Evolutionary conservation across 139 green algal species (phyloP), one percentile per base, ranked within the genome.

Genomic region (Micromonas commoda): DNA sequence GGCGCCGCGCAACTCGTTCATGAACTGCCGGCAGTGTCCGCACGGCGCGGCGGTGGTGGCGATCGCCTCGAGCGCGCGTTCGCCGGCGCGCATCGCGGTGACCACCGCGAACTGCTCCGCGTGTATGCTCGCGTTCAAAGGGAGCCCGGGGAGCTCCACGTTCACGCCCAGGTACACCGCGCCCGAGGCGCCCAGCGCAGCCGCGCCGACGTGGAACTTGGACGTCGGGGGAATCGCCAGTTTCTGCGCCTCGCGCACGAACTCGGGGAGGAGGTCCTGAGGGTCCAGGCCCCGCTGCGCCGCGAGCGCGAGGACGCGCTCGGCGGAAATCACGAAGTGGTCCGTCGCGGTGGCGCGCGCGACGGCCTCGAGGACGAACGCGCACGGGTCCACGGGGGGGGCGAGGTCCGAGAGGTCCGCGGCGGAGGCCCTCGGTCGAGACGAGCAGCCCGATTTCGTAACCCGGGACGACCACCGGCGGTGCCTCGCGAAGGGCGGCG

Each of bases 61-160:
- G 3, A 89, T 35, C 31, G 31, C 26, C 2, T 61, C 37, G 34
- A 89, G 73, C 29, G 9, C 29, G 6, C 16, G 23, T 68, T 89
- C 85, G 9, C 66, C 75, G 19, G 80, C 60, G 16, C 64, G 51
- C 21, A 77, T 26, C 3, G 82, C 82, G 64, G 78, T 86, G 23
- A 70, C 61, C 2, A 87, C 33, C 39, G 81, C 51, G 76, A 87
- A 89, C 77, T 89, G 85, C 77, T 89, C 85, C 24, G 85, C 85
- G 76, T 89, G 85, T 16, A 89, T 53, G 29, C 74, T 78, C n/a
- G 73, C n/a, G 9, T 82, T 71, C 64, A 89, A 54, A 20, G 85
- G 78, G 26, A 86, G 21, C 29, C 75, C 71, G 0, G 35, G 53
- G 71, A 89, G 82, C 82, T 89, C 85, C 0, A 89, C 57, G 38